Evolutionary conservation across 1,284 basidiomycete species (phyloP), one percentile per base, ranked within the genome.

Genomic region (Pseudozyma sp.): DNA sequence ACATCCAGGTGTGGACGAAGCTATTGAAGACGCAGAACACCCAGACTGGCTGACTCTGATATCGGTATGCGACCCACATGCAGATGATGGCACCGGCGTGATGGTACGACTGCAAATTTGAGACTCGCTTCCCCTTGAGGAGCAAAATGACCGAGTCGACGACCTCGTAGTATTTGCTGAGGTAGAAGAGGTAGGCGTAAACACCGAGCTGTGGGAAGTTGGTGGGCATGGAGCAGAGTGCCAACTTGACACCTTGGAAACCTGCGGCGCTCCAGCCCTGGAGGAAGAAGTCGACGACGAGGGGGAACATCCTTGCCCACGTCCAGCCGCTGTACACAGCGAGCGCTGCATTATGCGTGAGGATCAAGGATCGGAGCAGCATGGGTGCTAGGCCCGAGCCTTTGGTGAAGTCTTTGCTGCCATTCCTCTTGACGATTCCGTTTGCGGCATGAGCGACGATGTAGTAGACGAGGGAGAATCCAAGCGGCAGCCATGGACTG

Each of bases 1-100:
- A 74, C 79, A 81, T 81, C 44, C 62, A 59, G 14, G 79, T 82
- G 54, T 82, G 80, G 6, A 82, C 77, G 29, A 71, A 76, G 56
- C 77, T 78, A 70, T 82, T 82, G 70, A 81, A 82, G 16, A 78
- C 62, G 47, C 68, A 74, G 46, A 82, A 82, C 56, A 82, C 71
- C 79, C 79, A 81, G 30, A 81, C 72, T 9, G 79, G 63, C 50
- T 75, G 70, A 24, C 64, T 64, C 60, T 80, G 77, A 19, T 82
- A 82, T 19, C 83, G 74, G 54, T 78, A 76, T 6, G 78, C 84
- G 47, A 81, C 72, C 78, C 81, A 85, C 81, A 85, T 84, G 73
- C 76, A 79, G 51, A 83, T 65, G 66, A 85, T 80, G 6, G 83
- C 83, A 13, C 83, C 81, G 7, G 81, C 79, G 35, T 80, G 78